phyloP scores from a whole-genome alignment of 2,329 filamentous ascomycete species.

The Pseudofabraea citricarpa region DNA sequence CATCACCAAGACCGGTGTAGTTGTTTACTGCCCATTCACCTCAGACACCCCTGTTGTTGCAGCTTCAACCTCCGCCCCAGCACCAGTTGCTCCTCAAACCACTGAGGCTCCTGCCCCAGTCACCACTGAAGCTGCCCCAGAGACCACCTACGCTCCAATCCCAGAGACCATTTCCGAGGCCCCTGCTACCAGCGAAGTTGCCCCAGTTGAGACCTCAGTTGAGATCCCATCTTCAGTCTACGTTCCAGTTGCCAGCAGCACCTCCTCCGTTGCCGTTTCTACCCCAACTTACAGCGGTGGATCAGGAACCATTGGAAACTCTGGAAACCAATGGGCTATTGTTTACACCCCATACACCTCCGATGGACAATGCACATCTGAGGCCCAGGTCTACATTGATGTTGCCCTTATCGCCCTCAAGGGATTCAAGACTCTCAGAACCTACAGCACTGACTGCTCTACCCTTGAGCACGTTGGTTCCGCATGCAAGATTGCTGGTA shows the following conservation, averaged over 20 bases:
- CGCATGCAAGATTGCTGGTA: constrained; percentile 59
- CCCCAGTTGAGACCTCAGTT: constrained; percentile 15
- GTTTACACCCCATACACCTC: constrained; percentile 74
- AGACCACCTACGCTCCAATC: constrained; percentile 31
- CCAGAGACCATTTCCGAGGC: constrained; percentile 4
- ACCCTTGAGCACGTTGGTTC: constrained; percentile 71
- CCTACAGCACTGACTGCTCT: constrained; percentile 91
- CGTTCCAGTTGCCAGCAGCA: constrained; percentile 16
- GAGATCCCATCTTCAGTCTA: constrained; percentile 22
- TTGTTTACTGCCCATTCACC: constrained; percentile 67
- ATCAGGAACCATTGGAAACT: constrained; percentile 8
- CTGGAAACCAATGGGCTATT: constrained; percentile 56
- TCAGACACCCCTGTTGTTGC: constrained; percentile 34
- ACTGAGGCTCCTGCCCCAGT: constrained; percentile 24
- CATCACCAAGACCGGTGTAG: constrained; percentile 61
- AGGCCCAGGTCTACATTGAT: constrained; percentile 52
- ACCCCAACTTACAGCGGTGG: constrained; percentile 23
- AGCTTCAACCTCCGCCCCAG: constrained; percentile 19
- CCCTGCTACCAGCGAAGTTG: background rate
- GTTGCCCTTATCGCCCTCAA: constrained; percentile 56
- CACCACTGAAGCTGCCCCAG: constrained; percentile 14
- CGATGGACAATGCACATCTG: constrained; percentile 58
- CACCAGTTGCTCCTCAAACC: constrained; percentile 8
- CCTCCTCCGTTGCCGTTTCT: constrained; percentile 11
- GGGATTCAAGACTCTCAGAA: constrained; percentile 68